Conservation (phyloP, 2,329 filamentous ascomycete genomes). For the Diplodia corticola region DNA sequence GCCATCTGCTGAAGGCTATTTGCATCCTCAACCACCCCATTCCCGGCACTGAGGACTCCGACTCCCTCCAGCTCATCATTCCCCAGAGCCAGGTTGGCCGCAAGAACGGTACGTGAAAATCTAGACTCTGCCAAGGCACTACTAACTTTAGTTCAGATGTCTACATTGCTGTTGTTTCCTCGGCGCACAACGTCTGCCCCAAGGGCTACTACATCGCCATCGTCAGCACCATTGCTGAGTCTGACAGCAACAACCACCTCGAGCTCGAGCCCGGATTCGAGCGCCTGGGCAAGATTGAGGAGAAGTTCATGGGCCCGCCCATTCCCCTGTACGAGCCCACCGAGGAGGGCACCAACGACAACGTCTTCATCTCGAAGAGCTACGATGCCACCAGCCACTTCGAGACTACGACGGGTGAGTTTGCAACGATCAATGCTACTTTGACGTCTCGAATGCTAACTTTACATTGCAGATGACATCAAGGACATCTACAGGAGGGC, state of each 20-base stretch:
- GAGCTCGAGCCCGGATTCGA: conserved; percentile 92
- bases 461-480: conserved; percentile 75
- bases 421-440: not conserved
- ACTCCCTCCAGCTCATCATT: conserved; percentile 94
- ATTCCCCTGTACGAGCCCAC: conserved; percentile 93
- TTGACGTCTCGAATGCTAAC: conserved; percentile 25
- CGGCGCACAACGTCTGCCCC: conserved; percentile 95
- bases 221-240: conserved; percentile 95
- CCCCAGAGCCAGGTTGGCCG: conserved; percentile 96
- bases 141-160: conserved; percentile 63
- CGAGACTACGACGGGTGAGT: conserved; percentile 73
- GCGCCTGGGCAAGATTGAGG: conserved; percentile 88
- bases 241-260: conserved; percentile 86
- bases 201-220: conserved; percentile 99
- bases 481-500: conserved; percentile 87
- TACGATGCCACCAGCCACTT: conserved; percentile 98
- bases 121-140: too few species aligned
- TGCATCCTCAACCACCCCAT: conserved; percentile 96
- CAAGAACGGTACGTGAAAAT: conserved; percentile 73
- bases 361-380: conserved; percentile 97
- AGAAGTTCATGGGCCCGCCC: conserved; percentile 92
- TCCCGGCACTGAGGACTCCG: conserved; percentile 81
- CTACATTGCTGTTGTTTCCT: conserved; percentile 94
- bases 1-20: conserved; percentile 92
- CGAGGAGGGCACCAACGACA: conserved; percentile 78